Conservation (phyloP, 2,329 filamentous ascomycete genomes). For the Botryotinia calthae region DNA sequence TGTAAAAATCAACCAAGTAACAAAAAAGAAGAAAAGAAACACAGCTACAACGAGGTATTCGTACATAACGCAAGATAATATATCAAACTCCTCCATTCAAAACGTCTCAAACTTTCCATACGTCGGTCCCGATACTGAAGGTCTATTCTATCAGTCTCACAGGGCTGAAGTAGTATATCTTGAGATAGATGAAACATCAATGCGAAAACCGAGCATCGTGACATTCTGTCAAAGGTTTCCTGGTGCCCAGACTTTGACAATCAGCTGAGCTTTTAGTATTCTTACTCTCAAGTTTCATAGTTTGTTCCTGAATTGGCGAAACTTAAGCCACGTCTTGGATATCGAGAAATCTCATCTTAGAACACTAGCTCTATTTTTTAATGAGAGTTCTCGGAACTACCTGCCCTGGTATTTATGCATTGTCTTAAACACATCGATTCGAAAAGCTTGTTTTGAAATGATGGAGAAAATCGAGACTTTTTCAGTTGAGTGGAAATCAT, state of each 20-base stretch:
- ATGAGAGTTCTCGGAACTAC: neutral
- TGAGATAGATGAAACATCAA: neutral
- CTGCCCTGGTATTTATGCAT: neutral
- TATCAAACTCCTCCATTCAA: neutral
- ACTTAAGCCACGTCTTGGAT: neutral
- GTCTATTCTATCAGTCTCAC: neutral
- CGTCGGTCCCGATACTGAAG: neutral
- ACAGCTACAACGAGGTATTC: neutral
- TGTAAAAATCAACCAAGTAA: neutral
- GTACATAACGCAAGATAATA: neutral
- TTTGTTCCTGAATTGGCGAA: neutral
- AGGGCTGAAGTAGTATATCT: neutral
- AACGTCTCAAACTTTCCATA: neutral
- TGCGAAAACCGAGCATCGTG: neutral
- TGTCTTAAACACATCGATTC: neutral
- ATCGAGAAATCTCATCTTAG: neutral
- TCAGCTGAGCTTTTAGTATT: neutral
- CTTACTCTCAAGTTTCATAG: neutral
- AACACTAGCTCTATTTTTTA: neutral
- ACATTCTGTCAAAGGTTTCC: neutral
- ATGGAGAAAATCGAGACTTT: neutral
- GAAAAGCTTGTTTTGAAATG: neutral
- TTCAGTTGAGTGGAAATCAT: neutral
- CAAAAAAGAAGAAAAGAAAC: neutral
- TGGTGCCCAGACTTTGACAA: conserved; percentile 9